Conservation (phyloP, 1,284 basidiomycete species). For the Austroboletus novae-zelandiae region DNA sequence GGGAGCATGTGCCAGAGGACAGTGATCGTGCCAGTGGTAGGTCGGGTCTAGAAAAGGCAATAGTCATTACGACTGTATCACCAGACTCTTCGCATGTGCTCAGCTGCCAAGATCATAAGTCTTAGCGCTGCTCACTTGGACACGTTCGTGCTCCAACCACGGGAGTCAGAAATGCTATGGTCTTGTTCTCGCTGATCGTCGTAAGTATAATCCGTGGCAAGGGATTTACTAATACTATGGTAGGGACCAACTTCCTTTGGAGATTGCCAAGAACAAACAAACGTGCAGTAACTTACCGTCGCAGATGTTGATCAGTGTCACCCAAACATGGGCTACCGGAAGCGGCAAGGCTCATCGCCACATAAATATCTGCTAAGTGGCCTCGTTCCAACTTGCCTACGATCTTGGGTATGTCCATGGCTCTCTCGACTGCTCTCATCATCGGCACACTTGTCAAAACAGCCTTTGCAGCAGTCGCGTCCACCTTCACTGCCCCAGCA, state of each 20-base stretch:
- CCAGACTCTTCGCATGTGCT: neutral
- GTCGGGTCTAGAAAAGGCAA: no score
- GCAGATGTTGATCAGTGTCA: neutral
- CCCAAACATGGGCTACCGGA: neutral
- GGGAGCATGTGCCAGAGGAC: no score
- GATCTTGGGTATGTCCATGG: conserved; percentile 20
- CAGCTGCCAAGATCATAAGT: neutral
- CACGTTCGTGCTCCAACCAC: conserved; percentile 17
- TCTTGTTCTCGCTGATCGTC: no score
- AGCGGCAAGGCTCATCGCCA: no score
- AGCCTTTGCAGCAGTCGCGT: conserved; percentile 13
- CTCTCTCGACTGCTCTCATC: conserved; percentile 9
- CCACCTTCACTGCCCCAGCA: conserved; percentile 25
- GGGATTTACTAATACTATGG: no score
- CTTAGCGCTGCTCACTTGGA: neutral
- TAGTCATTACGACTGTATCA: neutral
- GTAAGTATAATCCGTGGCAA: no score
- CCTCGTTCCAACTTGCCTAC: neutral
- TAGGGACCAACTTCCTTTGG: no score
- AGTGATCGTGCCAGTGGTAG: no score
- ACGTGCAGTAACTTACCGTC: no score
- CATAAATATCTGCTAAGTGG: conserved; percentile 16
- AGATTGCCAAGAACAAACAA: no score
- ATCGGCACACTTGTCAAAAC: conserved; percentile 18
- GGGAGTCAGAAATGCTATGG: neutral